phyloP scores from a whole-genome alignment of 441 rosid genomes.

The Manihot esculenta region DNA sequence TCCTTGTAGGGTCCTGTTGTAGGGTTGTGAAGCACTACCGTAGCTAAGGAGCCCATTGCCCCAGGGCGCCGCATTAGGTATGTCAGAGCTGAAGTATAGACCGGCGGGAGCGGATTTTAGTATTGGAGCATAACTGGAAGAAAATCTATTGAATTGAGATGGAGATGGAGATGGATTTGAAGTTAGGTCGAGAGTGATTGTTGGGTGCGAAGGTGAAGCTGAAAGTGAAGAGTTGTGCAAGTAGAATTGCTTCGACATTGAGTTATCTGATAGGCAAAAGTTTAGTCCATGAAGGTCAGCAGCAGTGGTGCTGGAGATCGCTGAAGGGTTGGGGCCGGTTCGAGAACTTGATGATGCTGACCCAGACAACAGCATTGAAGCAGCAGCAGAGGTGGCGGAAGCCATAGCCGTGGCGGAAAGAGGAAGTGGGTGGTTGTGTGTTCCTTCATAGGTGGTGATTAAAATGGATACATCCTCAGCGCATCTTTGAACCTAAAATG shows the following conservation, averaged over 20 bases:
- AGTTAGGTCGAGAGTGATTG: conserved; percentile 70
- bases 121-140: conserved; percentile 28
- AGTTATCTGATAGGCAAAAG: conserved; percentile 52
- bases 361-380: conserved; percentile 72
- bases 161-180: conserved; percentile 43
- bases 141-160: conserved; percentile 36
- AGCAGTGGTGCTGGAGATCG: conserved; percentile 24
- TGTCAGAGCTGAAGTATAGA: conserved; percentile 50
- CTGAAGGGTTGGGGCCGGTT: conserved; percentile 8
- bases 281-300: conserved; percentile 56
- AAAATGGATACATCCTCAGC: conserved; percentile 78
- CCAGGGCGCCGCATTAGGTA: conserved; percentile 42
- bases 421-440: conserved; percentile 87
- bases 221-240: conserved; percentile 47
- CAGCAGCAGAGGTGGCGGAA: conserved; percentile 89
- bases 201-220: conserved; percentile 47
- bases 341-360: conserved; percentile 38
- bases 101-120: conserved; percentile 37
- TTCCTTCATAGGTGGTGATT: conserved; percentile 88
- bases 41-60: conserved; percentile 37
- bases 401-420: conserved; percentile 90
- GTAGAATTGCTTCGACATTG: conserved; percentile 43
- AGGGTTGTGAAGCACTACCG: conserved; percentile 31
- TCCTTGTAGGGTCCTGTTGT: conserved; percentile 39
- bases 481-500: conserved; percentile 78